Evolutionary conservation across 2,329 filamentous ascomycete species (phyloP), one percentile per base, ranked within the genome.

Genomic region (Trichophyton mentagrophytes): DNA sequence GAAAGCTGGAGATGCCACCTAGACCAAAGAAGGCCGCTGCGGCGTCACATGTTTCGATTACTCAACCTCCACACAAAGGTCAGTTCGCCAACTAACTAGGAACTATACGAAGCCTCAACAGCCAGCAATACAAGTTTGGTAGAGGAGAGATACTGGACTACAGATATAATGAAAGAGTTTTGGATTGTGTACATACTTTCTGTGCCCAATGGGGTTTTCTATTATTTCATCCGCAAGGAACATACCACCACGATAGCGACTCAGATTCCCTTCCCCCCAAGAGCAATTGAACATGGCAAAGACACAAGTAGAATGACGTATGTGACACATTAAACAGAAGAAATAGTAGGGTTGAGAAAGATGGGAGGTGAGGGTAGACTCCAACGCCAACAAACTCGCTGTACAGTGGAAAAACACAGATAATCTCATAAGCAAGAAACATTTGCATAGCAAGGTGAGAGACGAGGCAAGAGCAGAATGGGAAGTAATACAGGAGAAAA

Each of bases 31-130:
- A 13, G 22, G 49, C 11, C 38, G 11, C n/a, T 36, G 51, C 33
- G 51, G 51, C 51, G 51, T 55, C 51, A 55, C 51, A 55, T 55
- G 51, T 36, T 27, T 27, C 22, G 22, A 53, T 53, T 30, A 33
- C 30, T 33, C 51, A 20, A 53, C 51, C 17, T 27, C 9, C 51
- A 27, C 13, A 33, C 15, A 22, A 55, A n/a, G 13, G 49, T 1
- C 20, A 17, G 2, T 3, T 20, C 17, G 17, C 17, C 17, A 17
- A 17, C 17, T 17, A 17, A 17, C 17, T 17, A 17, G 17, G 1
- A 15, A 33, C 17, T 36, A 15, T 36, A 13, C 51, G 22, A 30
- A 2, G 15, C 4, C 51, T 38, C 11, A 13, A 22, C 27, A n/a
- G 13, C 27, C 8, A 30, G 38, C 27, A 13, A 36, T 33, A 2